phyloP scores from a whole-genome alignment of 345 rosid genomes.

The Bruguiera parviflora region DNA sequence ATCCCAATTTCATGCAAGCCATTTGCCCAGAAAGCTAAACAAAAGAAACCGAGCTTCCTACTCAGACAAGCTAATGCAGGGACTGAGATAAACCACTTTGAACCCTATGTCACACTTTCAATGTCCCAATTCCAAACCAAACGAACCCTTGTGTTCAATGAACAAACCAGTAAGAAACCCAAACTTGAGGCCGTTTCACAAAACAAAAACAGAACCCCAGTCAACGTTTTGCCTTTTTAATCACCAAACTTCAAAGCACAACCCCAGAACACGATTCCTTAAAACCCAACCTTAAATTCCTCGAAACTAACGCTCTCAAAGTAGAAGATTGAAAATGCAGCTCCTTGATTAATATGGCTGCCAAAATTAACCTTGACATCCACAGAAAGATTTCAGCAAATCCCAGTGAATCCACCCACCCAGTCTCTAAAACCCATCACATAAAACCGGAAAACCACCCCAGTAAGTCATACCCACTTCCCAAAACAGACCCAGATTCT shows the following conservation, averaged over 20 bases:
- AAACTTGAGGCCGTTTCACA: not conserved
- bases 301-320: not conserved
- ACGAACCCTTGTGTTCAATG: too few species aligned
- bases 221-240: not conserved
- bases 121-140: conserved; percentile 2
- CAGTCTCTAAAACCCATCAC: conserved; percentile 7
- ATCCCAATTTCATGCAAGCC: conserved; percentile 94
- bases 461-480: conserved; percentile 29
- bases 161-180: too few species aligned
- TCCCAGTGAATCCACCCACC: not conserved
- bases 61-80: not conserved
- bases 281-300: conserved; percentile 6
- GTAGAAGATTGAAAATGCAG: conserved; percentile 26
- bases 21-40: conserved; percentile 32
- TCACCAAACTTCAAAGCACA: conserved; percentile 11
- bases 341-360: conserved; percentile 11
- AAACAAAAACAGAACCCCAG: conserved; percentile 16
- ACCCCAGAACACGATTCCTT: not conserved
- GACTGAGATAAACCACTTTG: not conserved
- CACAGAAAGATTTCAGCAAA: conserved; percentile 17
- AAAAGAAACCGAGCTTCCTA: conserved; percentile 1
- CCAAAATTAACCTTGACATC: conserved; percentile 11
- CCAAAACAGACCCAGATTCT: conserved; percentile 15
- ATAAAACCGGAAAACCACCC: conserved; percentile 21
- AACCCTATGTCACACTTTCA: not conserved